Evolutionary conservation across 2,329 filamentous ascomycete species (phyloP).

Genomic region (Pseudohalonectria lignicola): DNA sequence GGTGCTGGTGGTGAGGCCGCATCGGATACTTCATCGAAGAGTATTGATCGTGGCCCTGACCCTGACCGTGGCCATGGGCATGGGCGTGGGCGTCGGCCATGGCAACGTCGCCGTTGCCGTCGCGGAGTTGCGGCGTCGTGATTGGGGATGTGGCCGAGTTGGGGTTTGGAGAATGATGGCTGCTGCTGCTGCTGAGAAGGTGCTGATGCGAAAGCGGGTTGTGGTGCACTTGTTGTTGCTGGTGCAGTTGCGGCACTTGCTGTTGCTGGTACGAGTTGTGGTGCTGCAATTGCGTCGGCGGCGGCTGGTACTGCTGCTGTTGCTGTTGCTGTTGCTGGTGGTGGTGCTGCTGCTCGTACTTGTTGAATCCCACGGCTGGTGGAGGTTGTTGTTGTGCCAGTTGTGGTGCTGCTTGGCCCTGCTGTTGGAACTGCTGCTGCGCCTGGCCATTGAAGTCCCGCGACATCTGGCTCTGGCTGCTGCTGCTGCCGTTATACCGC

Average conservation of each 20-base stretch:
- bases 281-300: slow-evolving; percentile 5
- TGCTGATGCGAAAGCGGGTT: too few relatives aligned
- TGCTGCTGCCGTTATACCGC: slow-evolving; percentile 51
- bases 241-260: neutral
- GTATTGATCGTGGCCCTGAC: too few relatives aligned
- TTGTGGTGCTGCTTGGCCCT: slow-evolving; percentile 14
- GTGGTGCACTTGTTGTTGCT: slow-evolving; percentile 1
- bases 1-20: slow-evolving; percentile 66
- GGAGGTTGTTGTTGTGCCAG: slow-evolving; percentile 12
- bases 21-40: slow-evolving; percentile 78
- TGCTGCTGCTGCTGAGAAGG: slow-evolving; percentile 13
- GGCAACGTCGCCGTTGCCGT: slow-evolving; percentile 63
- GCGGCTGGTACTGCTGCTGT: slow-evolving; percentile 13
- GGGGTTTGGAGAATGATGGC: slow-evolving; percentile 8
- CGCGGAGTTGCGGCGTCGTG: slow-evolving; percentile 45
- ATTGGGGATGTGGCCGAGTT: slow-evolving; percentile 48
- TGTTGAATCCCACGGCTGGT: slow-evolving; percentile 32
- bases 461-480: slow-evolving; percentile 16
- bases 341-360: slow-evolving; percentile 32
- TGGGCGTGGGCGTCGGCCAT: slow-evolving; percentile 76
- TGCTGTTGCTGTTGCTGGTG: slow-evolving; percentile 10
- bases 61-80: too few relatives aligned
- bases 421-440: slow-evolving; percentile 11
- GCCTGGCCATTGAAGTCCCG: slow-evolving; percentile 11
- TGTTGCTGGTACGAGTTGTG: slow-evolving; percentile 1